Conservation (phyloP, 257 asterid genomes). For the Fraxinus excelsior region DNA sequence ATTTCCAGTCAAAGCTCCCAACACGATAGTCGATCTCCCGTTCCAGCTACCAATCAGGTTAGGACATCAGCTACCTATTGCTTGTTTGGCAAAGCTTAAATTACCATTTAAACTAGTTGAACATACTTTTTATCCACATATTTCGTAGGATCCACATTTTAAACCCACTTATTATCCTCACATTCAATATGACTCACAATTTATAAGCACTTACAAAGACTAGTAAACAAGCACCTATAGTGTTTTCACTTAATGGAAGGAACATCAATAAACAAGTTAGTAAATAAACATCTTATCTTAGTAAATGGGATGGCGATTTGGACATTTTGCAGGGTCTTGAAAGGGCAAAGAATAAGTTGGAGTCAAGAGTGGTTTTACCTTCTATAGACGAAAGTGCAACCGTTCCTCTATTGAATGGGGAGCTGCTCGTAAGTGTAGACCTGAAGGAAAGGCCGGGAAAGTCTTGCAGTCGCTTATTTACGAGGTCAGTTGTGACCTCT, state of each 20-base stretch:
- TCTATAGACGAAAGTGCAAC: constrained; percentile 32
- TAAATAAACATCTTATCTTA: not conserved
- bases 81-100: too few relatives aligned
- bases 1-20: constrained; percentile 27
- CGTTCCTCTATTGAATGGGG: constrained; percentile 58
- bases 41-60: constrained; percentile 44
- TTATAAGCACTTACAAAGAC: too few relatives aligned
- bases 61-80: not conserved
- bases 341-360: constrained; percentile 26
- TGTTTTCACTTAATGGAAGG: not conserved
- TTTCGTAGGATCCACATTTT: too few relatives aligned
- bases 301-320: constrained; percentile 20
- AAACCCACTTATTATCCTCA: too few relatives aligned
- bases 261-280: not conserved
- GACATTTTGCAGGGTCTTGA: constrained; percentile 43
- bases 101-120: too few relatives aligned
- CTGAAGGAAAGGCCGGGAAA: constrained; percentile 38
- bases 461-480: constrained; percentile 37
- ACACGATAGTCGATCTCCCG: constrained; percentile 21
- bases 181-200: too few relatives aligned
- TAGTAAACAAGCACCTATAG: too few relatives aligned
- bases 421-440: constrained; percentile 51
- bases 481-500: constrained; percentile 36
- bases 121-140: too few relatives aligned
- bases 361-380: constrained; percentile 17